phyloP scores from a whole-genome alignment of 2,329 filamentous ascomycete genomes.

The Coniochaeta sp. region DNA sequence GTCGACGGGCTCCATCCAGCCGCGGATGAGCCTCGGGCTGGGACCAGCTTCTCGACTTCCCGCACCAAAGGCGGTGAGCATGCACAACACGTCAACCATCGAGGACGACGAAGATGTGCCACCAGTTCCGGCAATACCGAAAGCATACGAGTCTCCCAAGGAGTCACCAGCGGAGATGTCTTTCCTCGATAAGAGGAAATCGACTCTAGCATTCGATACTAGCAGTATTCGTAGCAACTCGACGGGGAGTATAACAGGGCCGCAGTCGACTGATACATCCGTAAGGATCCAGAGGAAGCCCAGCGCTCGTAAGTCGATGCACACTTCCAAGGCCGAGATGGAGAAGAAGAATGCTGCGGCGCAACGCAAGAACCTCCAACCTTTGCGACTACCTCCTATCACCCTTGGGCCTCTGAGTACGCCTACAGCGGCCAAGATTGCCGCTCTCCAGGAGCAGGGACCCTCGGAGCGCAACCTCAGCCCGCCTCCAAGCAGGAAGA shows the following conservation, averaged over 20 bases:
- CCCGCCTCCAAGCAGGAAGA: constrained; percentile 63
- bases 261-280: constrained; percentile 32
- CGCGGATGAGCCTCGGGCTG: constrained; percentile 58
- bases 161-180: constrained; percentile 61
- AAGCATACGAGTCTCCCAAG: constrained; percentile 90
- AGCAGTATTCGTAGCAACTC: constrained; percentile 53
- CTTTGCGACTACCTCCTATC: constrained; percentile 78
- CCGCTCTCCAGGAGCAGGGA: constrained; percentile 60
- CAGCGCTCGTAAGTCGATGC: constrained; percentile 38
- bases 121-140: constrained; percentile 93
- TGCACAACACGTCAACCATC: constrained; percentile 52
- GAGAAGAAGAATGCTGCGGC: constrained; percentile 40
- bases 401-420: constrained; percentile 84
- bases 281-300: constrained; percentile 37
- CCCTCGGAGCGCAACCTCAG: constrained; percentile 48
- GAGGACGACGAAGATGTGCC: constrained; percentile 81
- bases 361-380: constrained; percentile 65
- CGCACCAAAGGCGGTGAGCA: constrained; percentile 68
- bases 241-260: constrained; percentile 45
- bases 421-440: constrained; percentile 75
- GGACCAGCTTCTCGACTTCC: constrained; percentile 72
- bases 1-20: constrained; percentile 65
- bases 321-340: constrained; percentile 33
- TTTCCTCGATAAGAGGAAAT: constrained; percentile 63
- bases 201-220: constrained; percentile 58